phyloP scores from a whole-genome alignment of 805 yeast species.

The Myxozyma sirexii region DNA sequence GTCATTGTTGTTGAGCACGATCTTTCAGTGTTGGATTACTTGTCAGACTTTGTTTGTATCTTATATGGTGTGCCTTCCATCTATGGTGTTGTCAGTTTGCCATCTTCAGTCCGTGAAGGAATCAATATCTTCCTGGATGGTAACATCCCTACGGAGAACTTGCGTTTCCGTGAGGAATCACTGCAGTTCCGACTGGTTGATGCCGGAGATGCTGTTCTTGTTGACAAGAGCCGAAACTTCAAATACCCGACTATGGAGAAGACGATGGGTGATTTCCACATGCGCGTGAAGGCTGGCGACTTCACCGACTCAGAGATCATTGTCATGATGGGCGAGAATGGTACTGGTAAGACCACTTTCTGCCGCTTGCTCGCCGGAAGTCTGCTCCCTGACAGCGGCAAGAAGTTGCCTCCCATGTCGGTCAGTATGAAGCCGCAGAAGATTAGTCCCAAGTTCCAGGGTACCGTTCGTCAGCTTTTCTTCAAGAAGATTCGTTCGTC shows the following conservation, averaged over 20 bases:
- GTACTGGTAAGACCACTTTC: constrained; percentile 98
- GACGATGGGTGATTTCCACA: constrained; percentile 95
- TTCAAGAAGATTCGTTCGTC: constrained; percentile 94
- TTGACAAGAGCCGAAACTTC: constrained; percentile 79
- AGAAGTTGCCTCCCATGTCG: constrained; percentile 80
- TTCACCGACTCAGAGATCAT: constrained; percentile 95
- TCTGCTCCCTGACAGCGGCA: constrained; percentile 79
- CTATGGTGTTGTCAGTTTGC: constrained; percentile 97
- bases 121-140: constrained; percentile 98
- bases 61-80: constrained; percentile 98
- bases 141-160: constrained; percentile 93
- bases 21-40: constrained; percentile 93
- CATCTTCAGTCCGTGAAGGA: constrained; percentile 97
- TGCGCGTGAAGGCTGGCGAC: constrained; percentile 80
- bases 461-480: constrained; percentile 97
- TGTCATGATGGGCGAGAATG: constrained; percentile 99
- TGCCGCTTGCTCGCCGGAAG: constrained; percentile 95
- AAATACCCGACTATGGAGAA: constrained; percentile 79
- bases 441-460: constrained; percentile 97
- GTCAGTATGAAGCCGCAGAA: constrained; percentile 99
- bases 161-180: constrained; percentile 95
- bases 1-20: constrained; percentile 99
- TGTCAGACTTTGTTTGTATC: constrained; percentile 96
- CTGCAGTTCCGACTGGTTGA: constrained; percentile 91
- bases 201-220: constrained; percentile 73